These are phyloP conservation scores for Diutina ranongensis DNA, from an alignment of 1,139 yeast species.

Conservation along the genomic window DNA sequence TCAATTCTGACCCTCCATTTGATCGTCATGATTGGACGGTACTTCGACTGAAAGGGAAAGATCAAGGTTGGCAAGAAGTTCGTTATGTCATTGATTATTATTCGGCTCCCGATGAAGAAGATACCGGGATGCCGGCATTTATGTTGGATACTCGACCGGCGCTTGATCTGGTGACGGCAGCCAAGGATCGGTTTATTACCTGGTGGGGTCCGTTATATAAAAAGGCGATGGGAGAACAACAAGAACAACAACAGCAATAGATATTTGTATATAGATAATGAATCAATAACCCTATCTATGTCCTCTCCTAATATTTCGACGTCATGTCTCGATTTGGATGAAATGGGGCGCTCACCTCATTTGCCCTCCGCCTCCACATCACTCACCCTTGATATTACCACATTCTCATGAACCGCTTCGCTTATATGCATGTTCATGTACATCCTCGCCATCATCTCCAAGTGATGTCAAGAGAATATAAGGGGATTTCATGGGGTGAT, in stretches of 20 bases:
- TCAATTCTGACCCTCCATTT: conserved; percentile 77
- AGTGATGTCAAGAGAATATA: not conserved
- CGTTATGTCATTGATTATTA: conserved; percentile 94
- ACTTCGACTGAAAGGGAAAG: conserved; percentile 47
- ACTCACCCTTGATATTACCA: too few species aligned
- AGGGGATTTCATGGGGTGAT: not conserved
- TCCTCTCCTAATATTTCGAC: too few species aligned
- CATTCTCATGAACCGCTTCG: too few species aligned
- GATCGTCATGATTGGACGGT: conserved; percentile 99
- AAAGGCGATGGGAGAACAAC: conserved; percentile 35
- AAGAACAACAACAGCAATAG: conserved; percentile 7
- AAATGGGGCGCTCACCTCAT: too few species aligned
- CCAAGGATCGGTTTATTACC: conserved; percentile 51
- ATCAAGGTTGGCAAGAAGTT: conserved; percentile 38
- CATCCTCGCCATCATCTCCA: too few species aligned
- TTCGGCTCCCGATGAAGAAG: conserved; percentile 83
- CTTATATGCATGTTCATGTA: not conserved
- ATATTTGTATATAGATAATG: conserved; percentile 6
- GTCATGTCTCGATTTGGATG: too few species aligned
- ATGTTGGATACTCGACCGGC: conserved; percentile 94
- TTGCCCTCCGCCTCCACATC: too few species aligned
- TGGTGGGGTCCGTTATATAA: conserved; percentile 36
- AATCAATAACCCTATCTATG: too few species aligned
- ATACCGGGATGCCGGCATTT: conserved; percentile 81
- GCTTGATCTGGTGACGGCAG: conserved; percentile 54